Base-by-base conservation (phyloP, 768 basidiomycete genomes). In the Antrodiella citrinella region DNA sequence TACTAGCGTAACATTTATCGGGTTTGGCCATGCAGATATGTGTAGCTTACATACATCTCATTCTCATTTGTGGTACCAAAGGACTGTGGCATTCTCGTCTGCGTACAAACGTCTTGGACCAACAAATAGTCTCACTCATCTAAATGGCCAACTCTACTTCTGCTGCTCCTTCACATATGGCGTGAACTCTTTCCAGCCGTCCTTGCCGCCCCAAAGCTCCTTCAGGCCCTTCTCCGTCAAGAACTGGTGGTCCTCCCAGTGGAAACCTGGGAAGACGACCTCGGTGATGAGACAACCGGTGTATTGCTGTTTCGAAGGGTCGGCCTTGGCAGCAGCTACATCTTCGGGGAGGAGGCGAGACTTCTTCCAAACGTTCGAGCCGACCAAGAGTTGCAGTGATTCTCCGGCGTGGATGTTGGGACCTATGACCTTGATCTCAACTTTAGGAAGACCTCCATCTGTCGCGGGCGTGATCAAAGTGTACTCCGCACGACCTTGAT, bases 251-350 rank as follows among this genome's bases (percentile, higher is more conserved):
- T 78, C 78, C 47, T 73, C 71, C 74, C 73, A 78, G 30, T 69
- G 58, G 55, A 78, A 78, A 2, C 75, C 77, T 0, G 79, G 78
- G 10, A 78, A 72, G n/a, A 81, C 77, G 3, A 81, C 72, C 63
- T 81, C 78, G 15, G 73, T 75, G 54, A 83, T 78, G 49, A 83
- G 61, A 54, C 77, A 79, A 3, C 78, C 73, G 0, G 65, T 65
- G n/a, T 57, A 51, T 26, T 69, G 62, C 51, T 63, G 61, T 39
- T 69, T 61, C 44, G 68, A 65, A 4, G 58, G 51, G 2, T 62
- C 67, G 23, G 66, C 55, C 45, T 69, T 57, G 3, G 65, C 68
- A n/a, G 54, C 57, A 7, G 61, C 59, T 19, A 73, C 51, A 54
- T 69, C 70, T 26, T 63, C 69, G 18, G 64, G 73, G 10, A 80